Percentiles rank a stretch among this genome's conserved stretches.
Evolutionary conservation across 352 stramenopile genomes (phyloP).

Genomic region (Thalassiosira oceanica): DNA sequence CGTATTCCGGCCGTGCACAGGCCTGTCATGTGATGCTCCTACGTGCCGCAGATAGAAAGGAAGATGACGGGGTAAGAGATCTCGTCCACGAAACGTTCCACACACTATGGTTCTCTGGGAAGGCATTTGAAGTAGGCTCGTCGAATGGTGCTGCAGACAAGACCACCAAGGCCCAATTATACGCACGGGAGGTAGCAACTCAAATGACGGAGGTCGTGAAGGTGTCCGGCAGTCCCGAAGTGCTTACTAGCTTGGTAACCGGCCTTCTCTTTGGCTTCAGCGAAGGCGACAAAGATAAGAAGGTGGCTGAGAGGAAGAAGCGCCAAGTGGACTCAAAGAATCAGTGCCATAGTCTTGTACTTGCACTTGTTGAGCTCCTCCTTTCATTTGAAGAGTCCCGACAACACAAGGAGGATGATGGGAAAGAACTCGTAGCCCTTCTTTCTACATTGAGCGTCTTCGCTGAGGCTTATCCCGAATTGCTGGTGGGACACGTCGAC

Average conservation of each 20-base stretch:
- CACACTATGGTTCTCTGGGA: slow-evolving; percentile 76
- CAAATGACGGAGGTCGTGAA: slow-evolving; percentile 82
- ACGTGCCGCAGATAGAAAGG: slow-evolving; percentile 71
- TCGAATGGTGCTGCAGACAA: slow-evolving; percentile 9
- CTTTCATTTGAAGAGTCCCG: slow-evolving; percentile 74
- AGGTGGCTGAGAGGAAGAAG: slow-evolving; percentile 51
- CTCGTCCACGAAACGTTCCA: slow-evolving; percentile 81
- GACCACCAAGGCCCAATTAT: slow-evolving; percentile 42
- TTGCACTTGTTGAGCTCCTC: slow-evolving; percentile 73
- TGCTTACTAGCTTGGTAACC: slow-evolving; percentile 63
- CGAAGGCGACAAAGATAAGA: slow-evolving; percentile 69
- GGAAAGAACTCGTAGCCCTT: slow-evolving; percentile 69
- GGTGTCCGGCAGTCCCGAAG: slow-evolving; percentile 53
- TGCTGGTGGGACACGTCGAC: slow-evolving; percentile 75
- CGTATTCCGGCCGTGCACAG: slow-evolving; percentile 57
- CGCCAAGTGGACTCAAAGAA: slow-evolving; percentile 42
- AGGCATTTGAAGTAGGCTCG: slow-evolving; percentile 35
- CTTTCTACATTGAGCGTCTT: slow-evolving; percentile 78
- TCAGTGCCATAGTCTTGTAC: slow-evolving; percentile 64
- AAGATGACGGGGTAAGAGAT: slow-evolving; percentile 81
- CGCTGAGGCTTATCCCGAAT: slow-evolving; percentile 57
- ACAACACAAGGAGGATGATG: slow-evolving; percentile 45
- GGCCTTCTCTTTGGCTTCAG: slow-evolving; percentile 62
- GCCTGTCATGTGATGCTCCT: slow-evolving; percentile 64
- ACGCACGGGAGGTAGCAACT: slow-evolving; percentile 48